Conservation (phyloP, 441 rosid species). For the Populus hybrid region DNA sequence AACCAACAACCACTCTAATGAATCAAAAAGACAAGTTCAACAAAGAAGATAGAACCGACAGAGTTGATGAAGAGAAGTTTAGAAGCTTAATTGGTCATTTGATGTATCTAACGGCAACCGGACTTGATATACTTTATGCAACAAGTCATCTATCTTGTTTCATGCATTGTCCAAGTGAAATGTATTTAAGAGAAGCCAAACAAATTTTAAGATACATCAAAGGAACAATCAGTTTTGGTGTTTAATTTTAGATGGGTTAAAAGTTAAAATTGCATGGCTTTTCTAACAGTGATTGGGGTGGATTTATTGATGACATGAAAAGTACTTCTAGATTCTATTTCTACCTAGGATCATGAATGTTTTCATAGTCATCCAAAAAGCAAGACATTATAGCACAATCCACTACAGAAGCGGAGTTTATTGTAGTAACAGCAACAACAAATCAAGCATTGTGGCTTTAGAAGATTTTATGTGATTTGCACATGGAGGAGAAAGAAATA, state of each 20-base stretch:
- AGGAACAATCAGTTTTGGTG: no score
- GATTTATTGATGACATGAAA: background rate
- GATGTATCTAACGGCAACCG: background rate
- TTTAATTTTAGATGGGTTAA: accelerated
- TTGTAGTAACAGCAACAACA: background rate
- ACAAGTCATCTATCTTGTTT: background rate
- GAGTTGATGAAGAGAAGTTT: background rate
- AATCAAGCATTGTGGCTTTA: background rate
- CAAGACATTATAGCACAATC: background rate
- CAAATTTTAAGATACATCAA: background rate
- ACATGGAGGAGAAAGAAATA: background rate
- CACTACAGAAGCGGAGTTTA: background rate
- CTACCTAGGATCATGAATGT: background rate
- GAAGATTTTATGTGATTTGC: background rate
- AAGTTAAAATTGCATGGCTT: no score
- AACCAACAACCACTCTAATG: no score
- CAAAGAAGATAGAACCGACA: no score
- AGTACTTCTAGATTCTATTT: background rate
- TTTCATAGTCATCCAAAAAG: background rate
- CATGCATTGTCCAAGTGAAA: background rate
- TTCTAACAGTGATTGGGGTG: background rate
- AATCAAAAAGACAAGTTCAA: no score
- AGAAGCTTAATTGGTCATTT: no score
- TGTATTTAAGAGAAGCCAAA: background rate
- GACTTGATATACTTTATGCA: background rate